A percentile compares a stretch with the other conserved stretches of the same genome.
phyloP scores from a whole-genome alignment of 2,329 filamentous ascomycete species.

The Aspergillus piperis region DNA sequence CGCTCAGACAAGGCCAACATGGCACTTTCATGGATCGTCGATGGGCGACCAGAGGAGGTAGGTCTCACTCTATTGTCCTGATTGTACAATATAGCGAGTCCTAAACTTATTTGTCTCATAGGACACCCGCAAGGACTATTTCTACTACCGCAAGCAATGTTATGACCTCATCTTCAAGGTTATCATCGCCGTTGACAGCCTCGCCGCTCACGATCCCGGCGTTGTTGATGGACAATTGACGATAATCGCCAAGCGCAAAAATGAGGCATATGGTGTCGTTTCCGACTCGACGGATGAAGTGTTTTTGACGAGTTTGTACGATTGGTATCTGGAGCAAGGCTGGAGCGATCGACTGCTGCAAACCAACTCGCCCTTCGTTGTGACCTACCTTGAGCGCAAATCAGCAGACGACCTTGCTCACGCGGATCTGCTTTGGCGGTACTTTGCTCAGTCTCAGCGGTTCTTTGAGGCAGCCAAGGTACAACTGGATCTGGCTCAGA shows the following conservation, averaged over 20 bases:
- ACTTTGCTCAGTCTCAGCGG: slow-evolving; percentile 79
- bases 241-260: slow-evolving; percentile 72
- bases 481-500: slow-evolving; percentile 79
- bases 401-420: slow-evolving; percentile 71
- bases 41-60: slow-evolving; percentile 68
- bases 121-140: slow-evolving; percentile 70
- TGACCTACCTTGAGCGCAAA: slow-evolving; percentile 79
- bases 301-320: slow-evolving; percentile 94
- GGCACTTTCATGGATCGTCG: slow-evolving; percentile 83
- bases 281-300: slow-evolving; percentile 86
- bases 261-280: slow-evolving; percentile 88
- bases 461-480: slow-evolving; percentile 88
- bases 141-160: slow-evolving; percentile 71
- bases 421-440: slow-evolving; percentile 89
- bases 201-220: slow-evolving; percentile 68
- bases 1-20: slow-evolving; percentile 85
- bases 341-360: slow-evolving; percentile 84
- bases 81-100: not conserved
- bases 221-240: slow-evolving; percentile 77
- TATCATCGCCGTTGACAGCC: slow-evolving; percentile 73
- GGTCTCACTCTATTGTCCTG: not conserved
- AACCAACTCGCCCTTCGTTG: slow-evolving; percentile 80
- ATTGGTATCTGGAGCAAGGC: slow-evolving; percentile 88
- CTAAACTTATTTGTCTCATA: slow-evolving; percentile 28
- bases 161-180: slow-evolving; percentile 88